phyloP scores from a whole-genome alignment of 192 early-diverging fungal species.

The Umbelopsis vinacea region DNA sequence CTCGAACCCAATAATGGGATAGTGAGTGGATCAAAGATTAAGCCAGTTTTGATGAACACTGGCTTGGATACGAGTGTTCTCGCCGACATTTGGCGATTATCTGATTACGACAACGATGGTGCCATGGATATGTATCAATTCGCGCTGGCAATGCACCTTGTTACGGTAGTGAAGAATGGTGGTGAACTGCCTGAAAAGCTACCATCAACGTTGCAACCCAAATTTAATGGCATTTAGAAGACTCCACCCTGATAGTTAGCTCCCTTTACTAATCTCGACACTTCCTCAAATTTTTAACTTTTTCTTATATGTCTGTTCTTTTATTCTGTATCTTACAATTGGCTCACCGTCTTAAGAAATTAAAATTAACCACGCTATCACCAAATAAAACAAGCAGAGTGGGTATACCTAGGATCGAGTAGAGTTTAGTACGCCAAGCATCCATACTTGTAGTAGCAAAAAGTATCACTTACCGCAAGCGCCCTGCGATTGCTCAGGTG shows the following conservation, averaged over 20 bases:
- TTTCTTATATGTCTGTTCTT: not conserved
- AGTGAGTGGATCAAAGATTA: conserved; percentile 41
- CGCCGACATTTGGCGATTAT: conserved; percentile 65
- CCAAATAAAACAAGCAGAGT: conserved; percentile 93
- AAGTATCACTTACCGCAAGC: conserved; percentile 67
- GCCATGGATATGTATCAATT: conserved; percentile 75
- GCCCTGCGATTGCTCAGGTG: conserved; percentile 84
- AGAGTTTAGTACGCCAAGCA: not conserved
- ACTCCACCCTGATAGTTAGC: not conserved
- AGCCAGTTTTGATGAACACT: conserved; percentile 53
- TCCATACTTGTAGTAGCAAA: not conserved
- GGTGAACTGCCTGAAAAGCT: conserved; percentile 33
- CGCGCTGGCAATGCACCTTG: conserved; percentile 69
- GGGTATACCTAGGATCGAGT: conserved; percentile 64
- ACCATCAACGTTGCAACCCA: conserved; percentile 33
- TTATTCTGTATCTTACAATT: conserved; percentile 23
- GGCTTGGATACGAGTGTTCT: conserved; percentile 58
- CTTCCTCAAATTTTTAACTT: not conserved
- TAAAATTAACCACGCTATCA: conserved; percentile 93
- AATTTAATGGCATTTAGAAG: not conserved
- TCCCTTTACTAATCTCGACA: not conserved
- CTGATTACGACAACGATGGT: conserved; percentile 68
- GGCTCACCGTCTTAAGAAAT: conserved; percentile 56
- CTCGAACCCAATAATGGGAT: conserved; percentile 46
- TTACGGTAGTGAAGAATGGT: conserved; percentile 36